Percentiles rank a stretch among this genome's conserved stretches.
Evolutionary conservation across 108 stramenopile species (phyloP).

Genomic region (Fragilariopsis cylindrus): DNA sequence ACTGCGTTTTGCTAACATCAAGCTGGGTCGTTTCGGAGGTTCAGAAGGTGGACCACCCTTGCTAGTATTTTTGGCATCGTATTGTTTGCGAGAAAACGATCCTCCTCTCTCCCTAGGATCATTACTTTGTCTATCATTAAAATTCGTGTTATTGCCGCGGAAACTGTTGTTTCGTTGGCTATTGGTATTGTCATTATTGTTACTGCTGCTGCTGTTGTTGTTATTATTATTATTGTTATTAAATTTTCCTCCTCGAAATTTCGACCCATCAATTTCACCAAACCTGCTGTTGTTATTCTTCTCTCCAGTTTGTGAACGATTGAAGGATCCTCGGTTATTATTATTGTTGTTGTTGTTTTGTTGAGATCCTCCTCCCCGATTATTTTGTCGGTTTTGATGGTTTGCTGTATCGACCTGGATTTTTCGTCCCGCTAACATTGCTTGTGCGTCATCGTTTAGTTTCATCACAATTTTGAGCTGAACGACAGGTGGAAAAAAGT

Average conservation of each 20-base stretch:
- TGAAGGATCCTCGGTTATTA: slow-evolving; percentile 18
- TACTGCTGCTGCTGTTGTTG: slow-evolving; percentile 4
- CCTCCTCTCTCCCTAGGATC: no score
- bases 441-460: slow-evolving; percentile 35
- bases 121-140: no score
- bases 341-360: slow-evolving; percentile 17
- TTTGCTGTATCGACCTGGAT: slow-evolving; percentile 72
- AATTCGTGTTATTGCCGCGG: background rate
- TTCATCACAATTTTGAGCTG: slow-evolving; percentile 47
- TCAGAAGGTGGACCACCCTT: slow-evolving; percentile 23
- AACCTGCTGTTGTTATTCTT: background rate
- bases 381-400: slow-evolving; percentile 10
- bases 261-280: slow-evolving; percentile 42
- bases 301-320: background rate
- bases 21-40: slow-evolving; percentile 47
- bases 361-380: slow-evolving; percentile 2
- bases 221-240: slow-evolving; percentile 11
- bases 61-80: background rate
- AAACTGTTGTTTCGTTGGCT: background rate
- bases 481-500: background rate
- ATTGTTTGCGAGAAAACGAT: no score
- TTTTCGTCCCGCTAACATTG: slow-evolving; percentile 49
- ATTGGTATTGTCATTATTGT: slow-evolving; percentile 7
- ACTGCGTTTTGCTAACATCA: slow-evolving; percentile 68
- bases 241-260: slow-evolving; percentile 52